A percentile compares a stretch with the other conserved stretches of the same genome.
Evolutionary conservation across 108 stramenopile genomes (phyloP).

Genomic region (Cylindrotheca closterium): DNA sequence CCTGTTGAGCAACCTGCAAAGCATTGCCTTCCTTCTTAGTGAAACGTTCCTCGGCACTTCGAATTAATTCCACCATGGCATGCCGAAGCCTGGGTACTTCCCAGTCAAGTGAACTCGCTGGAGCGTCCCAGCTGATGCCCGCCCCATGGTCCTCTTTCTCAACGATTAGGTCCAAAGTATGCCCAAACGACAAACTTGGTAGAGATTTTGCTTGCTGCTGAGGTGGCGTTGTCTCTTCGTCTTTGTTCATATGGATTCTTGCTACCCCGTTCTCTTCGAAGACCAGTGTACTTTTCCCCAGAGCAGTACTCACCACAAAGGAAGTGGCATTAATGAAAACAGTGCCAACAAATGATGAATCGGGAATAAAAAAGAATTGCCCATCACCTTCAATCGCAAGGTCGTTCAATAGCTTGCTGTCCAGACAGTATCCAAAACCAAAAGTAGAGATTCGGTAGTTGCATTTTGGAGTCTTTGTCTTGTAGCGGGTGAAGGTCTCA

Average conservation of each 20-base stretch:
- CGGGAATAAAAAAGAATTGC: conserved; percentile 37
- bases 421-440: conserved; percentile 40
- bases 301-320: background rate
- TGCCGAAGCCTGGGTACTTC: too few relatives aligned
- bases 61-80: background rate
- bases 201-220: too few relatives aligned
- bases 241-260: too few relatives aligned
- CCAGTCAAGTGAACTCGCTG: too few relatives aligned
- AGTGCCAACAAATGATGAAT: conserved; percentile 39
- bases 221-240: too few relatives aligned
- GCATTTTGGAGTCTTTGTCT: conserved; percentile 5
- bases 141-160: too few relatives aligned
- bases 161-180: too few relatives aligned
- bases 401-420: conserved; percentile 14
- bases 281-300: background rate
- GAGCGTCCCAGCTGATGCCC: too few relatives aligned
- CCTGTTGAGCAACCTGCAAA: background rate
- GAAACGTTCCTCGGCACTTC: background rate
- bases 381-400: conserved; percentile 27
- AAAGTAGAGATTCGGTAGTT: conserved; percentile 30
- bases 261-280: background rate
- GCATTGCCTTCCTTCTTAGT: background rate
- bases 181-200: too few relatives aligned
- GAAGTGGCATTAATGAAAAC: conserved; percentile 22
- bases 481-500: conserved; percentile 27